phyloP scores from a whole-genome alignment of 1,284 basidiomycete species.

The Austroboletus novae-zelandiae region DNA sequence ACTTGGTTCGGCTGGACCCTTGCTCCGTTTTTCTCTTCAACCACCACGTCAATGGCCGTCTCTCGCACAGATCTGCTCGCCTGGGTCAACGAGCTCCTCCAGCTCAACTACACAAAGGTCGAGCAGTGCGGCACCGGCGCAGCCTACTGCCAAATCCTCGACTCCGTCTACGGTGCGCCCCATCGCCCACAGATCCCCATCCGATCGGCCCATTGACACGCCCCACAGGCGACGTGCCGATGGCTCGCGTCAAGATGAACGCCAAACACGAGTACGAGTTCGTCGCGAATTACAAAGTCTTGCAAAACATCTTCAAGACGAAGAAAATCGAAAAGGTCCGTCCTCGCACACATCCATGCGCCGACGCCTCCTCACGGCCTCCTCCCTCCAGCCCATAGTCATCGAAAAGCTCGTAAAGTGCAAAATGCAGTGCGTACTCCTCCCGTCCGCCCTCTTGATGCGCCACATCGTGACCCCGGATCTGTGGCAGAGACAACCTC shows the following conservation, averaged over 20 bases:
- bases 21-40: neutral
- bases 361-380: slow-evolving; percentile 6
- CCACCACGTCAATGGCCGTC: slow-evolving; percentile 25
- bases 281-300: slow-evolving; percentile 91
- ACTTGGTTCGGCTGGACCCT: too few species aligned
- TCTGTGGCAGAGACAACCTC: slow-evolving; percentile 79
- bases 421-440: slow-evolving; percentile 90
- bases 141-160: slow-evolving; percentile 90
- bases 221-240: slow-evolving; percentile 72
- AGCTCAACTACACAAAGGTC: slow-evolving; percentile 89
- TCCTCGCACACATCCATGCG: slow-evolving; percentile 5
- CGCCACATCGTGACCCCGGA: slow-evolving; percentile 13
- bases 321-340: slow-evolving; percentile 92
- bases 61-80: slow-evolving; percentile 86
- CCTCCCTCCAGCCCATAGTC: slow-evolving; percentile 72
- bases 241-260: slow-evolving; percentile 88
- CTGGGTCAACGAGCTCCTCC: slow-evolving; percentile 94
- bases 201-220: slow-evolving; percentile 10
- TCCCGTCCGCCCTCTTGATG: neutral
- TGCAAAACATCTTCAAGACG: slow-evolving; percentile 85
- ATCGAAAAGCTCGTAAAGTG: slow-evolving; percentile 94
- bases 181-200: slow-evolving; percentile 12
- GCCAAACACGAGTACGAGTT: slow-evolving; percentile 97
- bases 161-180: slow-evolving; percentile 84
- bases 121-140: slow-evolving; percentile 93